These are phyloP conservation scores for Hsuehochloa calcarea DNA, from an alignment of 176 grass and related monocot species.

Conservation along the genomic window DNA sequence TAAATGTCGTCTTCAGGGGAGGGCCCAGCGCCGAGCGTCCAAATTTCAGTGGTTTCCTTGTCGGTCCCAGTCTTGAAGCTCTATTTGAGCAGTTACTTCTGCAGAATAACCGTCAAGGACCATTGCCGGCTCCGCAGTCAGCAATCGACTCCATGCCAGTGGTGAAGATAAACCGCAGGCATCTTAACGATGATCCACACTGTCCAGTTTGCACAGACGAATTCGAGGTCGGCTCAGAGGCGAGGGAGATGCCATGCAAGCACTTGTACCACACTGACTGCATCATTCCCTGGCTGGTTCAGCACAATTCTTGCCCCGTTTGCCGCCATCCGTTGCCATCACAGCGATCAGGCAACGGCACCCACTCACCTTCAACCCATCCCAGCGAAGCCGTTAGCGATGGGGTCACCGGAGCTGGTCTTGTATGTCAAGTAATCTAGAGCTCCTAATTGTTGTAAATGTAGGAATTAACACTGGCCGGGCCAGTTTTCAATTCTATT, in stretches of 20 bases:
- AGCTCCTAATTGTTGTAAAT: too few species aligned
- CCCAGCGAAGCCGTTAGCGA: background rate
- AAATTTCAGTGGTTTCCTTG: constrained; percentile 51
- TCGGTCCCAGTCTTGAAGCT: constrained; percentile 54
- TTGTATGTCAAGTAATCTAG: background rate
- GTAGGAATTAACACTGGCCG: too few species aligned
- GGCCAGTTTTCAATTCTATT: too few species aligned
- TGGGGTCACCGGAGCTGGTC: constrained; percentile 22
- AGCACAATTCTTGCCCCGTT: constrained; percentile 92
- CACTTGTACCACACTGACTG: constrained; percentile 86
- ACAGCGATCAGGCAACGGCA: constrained; percentile 21
- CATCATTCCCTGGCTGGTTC: constrained; percentile 85
- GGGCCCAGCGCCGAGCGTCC: constrained; percentile 34
- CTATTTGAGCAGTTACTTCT: constrained; percentile 65
- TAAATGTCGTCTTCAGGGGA: constrained; percentile 37
- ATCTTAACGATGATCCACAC: constrained; percentile 59
- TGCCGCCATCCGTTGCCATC: constrained; percentile 71
- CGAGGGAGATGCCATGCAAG: constrained; percentile 87
- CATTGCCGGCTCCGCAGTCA: constrained; percentile 51
- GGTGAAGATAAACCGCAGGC: constrained; percentile 63
- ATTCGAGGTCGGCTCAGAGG: constrained; percentile 69
- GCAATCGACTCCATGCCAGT: constrained; percentile 76
- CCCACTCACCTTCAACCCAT: background rate
- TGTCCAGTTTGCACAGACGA: constrained; percentile 84
- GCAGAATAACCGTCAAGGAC: constrained; percentile 47